Base-by-base conservation (phyloP, 805 yeast genomes). In the Ogataea paradorogensis region DNA sequence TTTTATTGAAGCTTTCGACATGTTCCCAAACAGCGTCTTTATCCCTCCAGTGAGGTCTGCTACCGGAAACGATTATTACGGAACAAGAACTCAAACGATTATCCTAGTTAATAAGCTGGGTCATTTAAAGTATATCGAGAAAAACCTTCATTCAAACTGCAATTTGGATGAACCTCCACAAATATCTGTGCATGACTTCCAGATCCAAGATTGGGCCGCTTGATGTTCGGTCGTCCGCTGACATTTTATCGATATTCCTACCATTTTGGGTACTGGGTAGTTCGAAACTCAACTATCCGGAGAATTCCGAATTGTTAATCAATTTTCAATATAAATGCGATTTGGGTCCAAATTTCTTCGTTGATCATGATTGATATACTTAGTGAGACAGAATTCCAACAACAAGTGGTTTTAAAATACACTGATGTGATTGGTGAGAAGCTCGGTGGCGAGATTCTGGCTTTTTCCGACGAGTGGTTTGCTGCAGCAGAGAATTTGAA, bases 401-500 rank as follows among this genome's bases (percentile, higher is more conserved):
- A 61, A 15, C 59, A 68, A 37, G 58, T 78, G 42, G 79, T 74
- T 13, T 67, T 64, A 46, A 68, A 74, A 49, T 77, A 75, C 55
- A 76, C 82, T 28, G 80, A 93, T 56, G 91, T 93, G 11, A 76
- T 88, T 47, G 93, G 93, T 32, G 85, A 79, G 47, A 83, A 84
- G 55, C 66, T 91, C 4, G 97, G 96, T 5, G 96, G 96, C 3
- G 60, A 73, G 44, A 78, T 88, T 5, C 56, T 85, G 15, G 62
- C 73, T 11, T 78, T 74, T 53, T 82, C 93, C 28, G 96, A 91
- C 59, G 95, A 91, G 65, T 91, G 95, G 93, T 91, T 91, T 66
- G 98, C 97, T 1, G 91, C 79, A 30, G 98, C 98, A 5, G 77
- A 73, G 23, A 91, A 91, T 65, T 72, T 91, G 54, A 80, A 89